Percentiles rank a stretch among this genome's conserved stretches.
phyloP scores from a whole-genome alignment of 164 flowering plant species.

The Taxillus chinensis region DNA sequence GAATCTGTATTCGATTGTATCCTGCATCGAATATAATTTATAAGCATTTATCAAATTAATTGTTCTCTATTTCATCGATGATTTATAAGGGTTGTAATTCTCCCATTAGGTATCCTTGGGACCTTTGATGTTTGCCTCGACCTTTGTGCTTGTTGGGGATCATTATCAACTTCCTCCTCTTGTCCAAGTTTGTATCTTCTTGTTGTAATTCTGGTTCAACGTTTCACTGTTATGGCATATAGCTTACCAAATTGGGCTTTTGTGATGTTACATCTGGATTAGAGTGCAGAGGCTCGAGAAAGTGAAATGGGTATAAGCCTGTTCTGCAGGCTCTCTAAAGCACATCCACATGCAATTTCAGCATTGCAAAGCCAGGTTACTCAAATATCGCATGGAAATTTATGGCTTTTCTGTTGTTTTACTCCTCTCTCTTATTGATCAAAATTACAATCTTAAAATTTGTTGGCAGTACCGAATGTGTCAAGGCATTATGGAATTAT shows the following conservation, averaged over 20 bases:
- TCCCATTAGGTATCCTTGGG: slow-evolving; percentile 72
- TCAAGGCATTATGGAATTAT: slow-evolving; percentile 77
- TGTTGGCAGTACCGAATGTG: slow-evolving; percentile 89
- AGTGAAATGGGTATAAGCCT: slow-evolving; percentile 87
- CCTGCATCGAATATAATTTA: too few relatives aligned
- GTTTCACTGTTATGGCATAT: not conserved
- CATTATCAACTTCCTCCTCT: slow-evolving; percentile 98
- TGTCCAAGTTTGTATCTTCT: slow-evolving; percentile 53
- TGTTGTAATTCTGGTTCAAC: slow-evolving; percentile 4
- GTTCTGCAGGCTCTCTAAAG: slow-evolving; percentile 95
- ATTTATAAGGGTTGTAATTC: not conserved
- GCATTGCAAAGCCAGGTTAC: slow-evolving; percentile 85
- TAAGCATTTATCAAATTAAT: too few relatives aligned
- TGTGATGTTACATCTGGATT: slow-evolving; percentile 4
- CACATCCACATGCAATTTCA: slow-evolving; percentile 95
- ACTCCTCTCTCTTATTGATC: not conserved
- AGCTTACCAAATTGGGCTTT: not conserved
- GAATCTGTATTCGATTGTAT: too few relatives aligned
- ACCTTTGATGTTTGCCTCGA: slow-evolving; percentile 90
- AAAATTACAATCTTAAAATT: slow-evolving; percentile 3
- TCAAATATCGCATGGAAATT: not conserved
- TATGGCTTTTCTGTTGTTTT: not conserved
- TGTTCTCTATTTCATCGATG: not conserved
- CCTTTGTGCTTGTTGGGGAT: slow-evolving; percentile 97
- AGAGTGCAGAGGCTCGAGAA: slow-evolving; percentile 91